phyloP scores from a whole-genome alignment of 2,329 filamentous ascomycete species.

The Colletotrichum sp. region DNA sequence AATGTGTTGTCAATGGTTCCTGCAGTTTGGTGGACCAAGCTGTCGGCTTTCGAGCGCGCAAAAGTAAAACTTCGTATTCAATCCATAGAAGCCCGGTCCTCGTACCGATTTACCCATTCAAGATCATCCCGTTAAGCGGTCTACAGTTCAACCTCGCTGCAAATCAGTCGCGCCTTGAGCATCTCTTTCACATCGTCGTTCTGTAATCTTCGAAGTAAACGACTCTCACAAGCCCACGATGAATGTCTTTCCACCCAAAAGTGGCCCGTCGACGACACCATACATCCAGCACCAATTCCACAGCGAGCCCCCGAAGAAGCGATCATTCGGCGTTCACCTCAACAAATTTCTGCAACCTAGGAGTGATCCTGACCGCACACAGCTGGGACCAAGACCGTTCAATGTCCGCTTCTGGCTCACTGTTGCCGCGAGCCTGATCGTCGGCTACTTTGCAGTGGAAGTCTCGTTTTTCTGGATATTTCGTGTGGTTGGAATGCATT shows the following conservation, averaged over 20 bases:
- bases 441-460: neutral
- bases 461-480: neutral
- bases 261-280: neutral
- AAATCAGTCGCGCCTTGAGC: neutral
- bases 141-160: neutral
- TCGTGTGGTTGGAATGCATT: neutral
- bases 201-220: neutral
- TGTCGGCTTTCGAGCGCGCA: neutral
- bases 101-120: neutral
- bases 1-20: neutral
- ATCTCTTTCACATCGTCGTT: neutral
- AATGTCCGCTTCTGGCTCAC: neutral
- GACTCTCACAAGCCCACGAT: neutral
- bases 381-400: neutral
- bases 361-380: neutral
- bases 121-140: accelerated
- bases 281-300: neutral
- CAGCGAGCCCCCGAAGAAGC: neutral
- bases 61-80: neutral
- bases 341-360: neutral
- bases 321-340: neutral
- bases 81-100: neutral
- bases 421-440: neutral
- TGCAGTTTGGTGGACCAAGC: neutral
- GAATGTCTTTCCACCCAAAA: neutral